Evolutionary conservation across 768 basidiomycete species (phyloP).

Genomic region (Lepiota venenata): DNA sequence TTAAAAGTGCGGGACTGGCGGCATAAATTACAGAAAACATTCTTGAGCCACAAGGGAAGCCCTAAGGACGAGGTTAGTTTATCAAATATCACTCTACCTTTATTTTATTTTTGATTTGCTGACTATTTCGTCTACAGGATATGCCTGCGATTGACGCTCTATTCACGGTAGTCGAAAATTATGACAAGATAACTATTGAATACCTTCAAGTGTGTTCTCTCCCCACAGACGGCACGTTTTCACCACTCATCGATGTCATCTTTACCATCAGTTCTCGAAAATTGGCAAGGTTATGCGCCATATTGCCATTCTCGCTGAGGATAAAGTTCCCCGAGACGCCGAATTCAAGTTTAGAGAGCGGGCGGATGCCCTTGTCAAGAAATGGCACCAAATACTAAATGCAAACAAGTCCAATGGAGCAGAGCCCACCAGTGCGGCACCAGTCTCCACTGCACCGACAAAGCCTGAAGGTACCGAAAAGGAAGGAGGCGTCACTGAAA

Average conservation of each 20-base stretch:
- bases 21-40: slow-evolving; percentile 86
- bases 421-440: neutral
- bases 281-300: slow-evolving; percentile 89
- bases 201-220: slow-evolving; percentile 48
- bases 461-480: slow-evolving; percentile 8
- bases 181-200: slow-evolving; percentile 73
- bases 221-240: neutral
- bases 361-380: slow-evolving; percentile 64
- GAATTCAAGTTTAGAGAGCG: slow-evolving; percentile 68
- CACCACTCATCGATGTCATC: neutral
- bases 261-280: slow-evolving; percentile 60
- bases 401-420: slow-evolving; percentile 26
- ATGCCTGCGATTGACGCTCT: slow-evolving; percentile 71
- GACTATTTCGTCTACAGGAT: slow-evolving; percentile 42
- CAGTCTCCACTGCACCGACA: slow-evolving; percentile 10
- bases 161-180: slow-evolving; percentile 74
- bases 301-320: slow-evolving; percentile 54
- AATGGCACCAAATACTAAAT: slow-evolving; percentile 59
- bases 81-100: neutral
- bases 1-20: slow-evolving; percentile 84
- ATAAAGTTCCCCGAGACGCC: slow-evolving; percentile 61
- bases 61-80: slow-evolving; percentile 63
- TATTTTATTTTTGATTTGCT: slow-evolving; percentile 4
- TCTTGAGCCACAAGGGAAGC: slow-evolving; percentile 61
- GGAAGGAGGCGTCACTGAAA: slow-evolving; percentile 20